phyloP scores from a whole-genome alignment of 495 filamentous ascomycete species.

The Talaromyces wortmannii region DNA sequence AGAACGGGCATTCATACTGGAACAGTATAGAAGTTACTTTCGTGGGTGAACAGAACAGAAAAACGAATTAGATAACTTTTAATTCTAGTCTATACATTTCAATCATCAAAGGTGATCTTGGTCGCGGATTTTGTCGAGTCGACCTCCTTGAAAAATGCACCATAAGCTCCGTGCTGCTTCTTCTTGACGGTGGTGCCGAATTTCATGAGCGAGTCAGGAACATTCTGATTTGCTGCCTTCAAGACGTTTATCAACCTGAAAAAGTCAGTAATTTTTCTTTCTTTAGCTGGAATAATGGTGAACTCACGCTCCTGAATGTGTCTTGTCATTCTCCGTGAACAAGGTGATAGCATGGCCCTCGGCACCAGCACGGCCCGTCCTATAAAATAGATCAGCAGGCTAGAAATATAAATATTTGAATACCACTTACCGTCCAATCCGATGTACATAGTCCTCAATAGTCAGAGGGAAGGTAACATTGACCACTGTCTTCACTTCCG shows the following conservation, averaged over 20 bases:
- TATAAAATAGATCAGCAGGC: slow-evolving; percentile 5
- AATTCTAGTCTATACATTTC: slow-evolving; percentile 10
- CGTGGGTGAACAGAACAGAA: slow-evolving; percentile 15
- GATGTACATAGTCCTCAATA: slow-evolving; percentile 91
- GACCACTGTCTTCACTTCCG: slow-evolving; percentile 84
- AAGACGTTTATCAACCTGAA: slow-evolving; percentile 79
- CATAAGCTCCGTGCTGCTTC: slow-evolving; percentile 90
- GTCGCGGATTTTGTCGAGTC: slow-evolving; percentile 74
- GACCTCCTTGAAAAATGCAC: slow-evolving; percentile 81
- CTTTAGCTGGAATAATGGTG: slow-evolving; percentile 1
- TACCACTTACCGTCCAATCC: slow-evolving; percentile 62
- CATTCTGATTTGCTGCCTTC: slow-evolving; percentile 76
- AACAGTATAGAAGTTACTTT: slow-evolving; percentile 37
- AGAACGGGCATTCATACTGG: slow-evolving; percentile 52
- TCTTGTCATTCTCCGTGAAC: slow-evolving; percentile 92
- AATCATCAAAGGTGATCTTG: slow-evolving; percentile 89
- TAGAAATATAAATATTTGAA: neutral
- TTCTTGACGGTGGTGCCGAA: slow-evolving; percentile 99
- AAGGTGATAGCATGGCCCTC: slow-evolving; percentile 80
- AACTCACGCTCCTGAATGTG: slow-evolving; percentile 73
- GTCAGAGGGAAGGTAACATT: slow-evolving; percentile 68
- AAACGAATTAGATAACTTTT: neutral
- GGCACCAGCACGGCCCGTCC: slow-evolving; percentile 83
- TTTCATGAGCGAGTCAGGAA: slow-evolving; percentile 82
- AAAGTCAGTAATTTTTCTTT: neutral